Evolutionary conservation across 2,329 filamentous ascomycete genomes (phyloP), one percentile per base, ranked within the genome.

Genomic region (Fragosphaeria purpurea): DNA sequence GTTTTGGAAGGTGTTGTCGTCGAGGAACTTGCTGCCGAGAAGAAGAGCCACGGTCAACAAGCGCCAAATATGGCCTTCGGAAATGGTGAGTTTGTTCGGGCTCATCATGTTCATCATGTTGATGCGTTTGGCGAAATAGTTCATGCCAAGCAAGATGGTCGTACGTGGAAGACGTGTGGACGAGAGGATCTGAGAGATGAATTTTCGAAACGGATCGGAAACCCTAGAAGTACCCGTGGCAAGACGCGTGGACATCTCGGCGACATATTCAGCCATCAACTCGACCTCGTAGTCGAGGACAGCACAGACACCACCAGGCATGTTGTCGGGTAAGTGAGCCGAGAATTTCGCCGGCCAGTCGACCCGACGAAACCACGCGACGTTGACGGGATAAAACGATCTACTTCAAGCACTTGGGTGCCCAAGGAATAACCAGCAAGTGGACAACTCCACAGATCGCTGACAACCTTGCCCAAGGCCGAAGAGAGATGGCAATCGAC

Each of bases 1-100:
- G 70, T 95, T 96, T 75, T 95, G 90, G 69, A 96, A 96, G 6
- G 90, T 96, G 70, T 95, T 95, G 74, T 95, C 90, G 62, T 96
- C 90, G 58, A 95, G 74, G 62, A 95, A 96, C 71, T 96, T 96
- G 80, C 88, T 95, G 53, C 88, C 90, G 48, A 96, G 75, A 47
- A 96, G 77, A 51, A 96, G 72, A 7, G 86, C 82, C 39, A 91
- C 85, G 6, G 89, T 95, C 56, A 95, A 76, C 71, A 94, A 84
- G 54, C 88, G 85, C 76, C 91, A 95, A 50, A 94, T 78, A 63
- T 93, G 83, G 42, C 84, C 85, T 59, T 82, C 78, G 50, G 73
- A 79, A 41, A 77, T 71, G 54, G 71, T 74, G 60, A 78, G 82
- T 39, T 77, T 58, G 31, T 44, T 51, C 35, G 47, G 71, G 8